Conservation (phyloP, 2,329 filamentous ascomycete species). For the Diaporthe citri region DNA sequence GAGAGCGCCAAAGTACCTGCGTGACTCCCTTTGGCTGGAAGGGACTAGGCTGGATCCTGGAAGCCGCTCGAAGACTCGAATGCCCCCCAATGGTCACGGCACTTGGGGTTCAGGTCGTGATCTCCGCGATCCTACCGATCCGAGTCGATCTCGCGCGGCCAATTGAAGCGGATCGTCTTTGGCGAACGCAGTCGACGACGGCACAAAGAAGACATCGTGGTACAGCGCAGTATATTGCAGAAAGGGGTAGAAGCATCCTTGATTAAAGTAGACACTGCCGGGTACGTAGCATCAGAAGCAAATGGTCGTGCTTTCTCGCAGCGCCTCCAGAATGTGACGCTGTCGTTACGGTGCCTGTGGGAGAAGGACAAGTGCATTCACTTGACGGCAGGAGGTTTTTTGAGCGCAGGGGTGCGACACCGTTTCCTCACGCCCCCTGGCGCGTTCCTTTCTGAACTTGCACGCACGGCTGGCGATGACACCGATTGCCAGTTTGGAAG, state of each 20-base stretch:
- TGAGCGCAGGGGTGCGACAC: background rate
- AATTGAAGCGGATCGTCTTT: conserved; percentile 16
- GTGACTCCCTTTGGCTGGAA: background rate
- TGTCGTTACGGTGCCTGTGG: background rate
- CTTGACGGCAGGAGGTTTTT: background rate
- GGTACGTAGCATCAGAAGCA: background rate
- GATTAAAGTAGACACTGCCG: background rate
- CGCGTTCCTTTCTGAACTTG: background rate
- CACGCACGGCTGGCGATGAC: conserved; percentile 1
- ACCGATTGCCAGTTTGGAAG: background rate
- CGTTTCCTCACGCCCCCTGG: background rate
- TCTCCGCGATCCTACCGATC: conserved; percentile 30
- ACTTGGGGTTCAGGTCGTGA: conserved; percentile 7
- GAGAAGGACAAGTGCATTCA: background rate
- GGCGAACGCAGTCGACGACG: background rate
- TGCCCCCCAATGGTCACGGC: conserved; percentile 7
- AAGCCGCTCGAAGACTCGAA: background rate
- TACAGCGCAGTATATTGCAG: no score
- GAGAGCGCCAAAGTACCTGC: background rate
- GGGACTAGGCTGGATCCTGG: conserved; percentile 2
- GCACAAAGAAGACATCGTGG: background rate
- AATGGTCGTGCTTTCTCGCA: background rate
- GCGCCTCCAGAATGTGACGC: background rate
- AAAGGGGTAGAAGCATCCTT: background rate
- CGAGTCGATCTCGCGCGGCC: conserved; percentile 27